Evolutionary conservation across 2,329 filamentous ascomycete genomes (phyloP), one percentile per base, ranked within the genome.

Genomic region (Exophiala bonariae): DNA sequence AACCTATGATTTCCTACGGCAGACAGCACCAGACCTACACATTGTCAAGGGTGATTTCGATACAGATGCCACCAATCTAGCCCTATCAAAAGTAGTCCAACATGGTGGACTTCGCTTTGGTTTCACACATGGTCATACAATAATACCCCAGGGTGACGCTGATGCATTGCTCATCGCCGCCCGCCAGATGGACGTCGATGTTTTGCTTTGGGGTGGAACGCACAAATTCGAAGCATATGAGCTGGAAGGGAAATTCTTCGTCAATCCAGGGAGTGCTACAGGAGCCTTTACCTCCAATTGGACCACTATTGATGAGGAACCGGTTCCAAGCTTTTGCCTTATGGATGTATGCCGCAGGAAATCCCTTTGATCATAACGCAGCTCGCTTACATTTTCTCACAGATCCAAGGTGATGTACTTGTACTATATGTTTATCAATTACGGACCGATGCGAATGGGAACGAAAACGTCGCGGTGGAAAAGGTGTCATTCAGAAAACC

Each of bases 361-460:
- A 13, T 22, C n/a, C 11, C 4, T 17, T 22, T 11, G 9, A 16
- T 6, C 7, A 19, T 13, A 14, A 17, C 2, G n/a, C 22, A 40
- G 18, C 11, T 14, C 5, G n/a, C 44, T 50, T 28, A 50, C 16
- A 26, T 26, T 26, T 14, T 13, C 10, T 3, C 20, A 7, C 59
- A 95, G 89, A 89, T 95, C 28, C 92, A 97, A 80, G 92, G 92
- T 23, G 95, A 96, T 66, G 95, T 95, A 13, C 79, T 97, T 57
- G 95, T 95, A 50, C 78, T 97, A 40, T 97, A 97, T 67, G 92
- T 97, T 43, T 97, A 97, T 66, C 87, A 91, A 66, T 69, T 91
- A 62, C 81, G 85, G 66, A 89, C 86, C 64, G 86, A 89, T 60
- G 83, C 80, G 47, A 84, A 87, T 57, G 87, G 87, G 13, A 80